Conservation (phyloP, 2,329 filamentous ascomycete species). For the Laburnicola sp. region DNA sequence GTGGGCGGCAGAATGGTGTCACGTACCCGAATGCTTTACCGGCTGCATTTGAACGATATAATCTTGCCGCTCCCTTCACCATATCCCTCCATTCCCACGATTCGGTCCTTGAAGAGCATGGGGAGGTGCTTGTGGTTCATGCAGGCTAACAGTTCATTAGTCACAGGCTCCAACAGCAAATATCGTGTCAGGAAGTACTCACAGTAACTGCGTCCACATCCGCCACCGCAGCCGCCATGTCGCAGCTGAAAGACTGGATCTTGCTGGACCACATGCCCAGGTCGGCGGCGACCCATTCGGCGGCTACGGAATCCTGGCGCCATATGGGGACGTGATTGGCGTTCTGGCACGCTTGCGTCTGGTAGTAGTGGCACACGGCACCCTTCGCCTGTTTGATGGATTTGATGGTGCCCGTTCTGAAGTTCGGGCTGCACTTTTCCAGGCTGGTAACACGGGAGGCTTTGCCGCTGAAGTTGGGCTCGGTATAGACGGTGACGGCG, state of each 20-base stretch:
- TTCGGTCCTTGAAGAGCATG: too few species aligned
- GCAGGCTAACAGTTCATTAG: too few species aligned
- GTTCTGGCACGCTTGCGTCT: not conserved
- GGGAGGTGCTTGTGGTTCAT: too few species aligned
- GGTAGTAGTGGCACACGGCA: conserved; percentile 5
- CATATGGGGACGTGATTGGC: conserved; percentile 2
- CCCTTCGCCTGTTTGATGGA: conserved; percentile 3
- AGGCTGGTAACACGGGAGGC: not conserved
- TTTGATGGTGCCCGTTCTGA: not conserved
- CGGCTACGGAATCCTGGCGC: not conserved
- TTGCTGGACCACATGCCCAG: conserved; percentile 1
- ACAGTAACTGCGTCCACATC: too few species aligned
- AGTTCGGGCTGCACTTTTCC: conserved; percentile 2
- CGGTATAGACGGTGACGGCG: not conserved
- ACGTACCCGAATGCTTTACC: too few species aligned
- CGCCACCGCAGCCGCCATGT: not conserved
- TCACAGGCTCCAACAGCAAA: too few species aligned
- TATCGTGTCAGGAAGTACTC: too few species aligned
- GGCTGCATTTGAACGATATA: too few species aligned
- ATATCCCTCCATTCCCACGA: too few species aligned
- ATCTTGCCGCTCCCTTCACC: too few species aligned
- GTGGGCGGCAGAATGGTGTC: too few species aligned
- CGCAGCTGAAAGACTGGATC: conserved; percentile 3
- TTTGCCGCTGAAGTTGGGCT: not conserved
- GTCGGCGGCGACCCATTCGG: not conserved